Base-by-base conservation (phyloP, 2,329 filamentous ascomycete species). In the Fusarium pilosicola region DNA sequence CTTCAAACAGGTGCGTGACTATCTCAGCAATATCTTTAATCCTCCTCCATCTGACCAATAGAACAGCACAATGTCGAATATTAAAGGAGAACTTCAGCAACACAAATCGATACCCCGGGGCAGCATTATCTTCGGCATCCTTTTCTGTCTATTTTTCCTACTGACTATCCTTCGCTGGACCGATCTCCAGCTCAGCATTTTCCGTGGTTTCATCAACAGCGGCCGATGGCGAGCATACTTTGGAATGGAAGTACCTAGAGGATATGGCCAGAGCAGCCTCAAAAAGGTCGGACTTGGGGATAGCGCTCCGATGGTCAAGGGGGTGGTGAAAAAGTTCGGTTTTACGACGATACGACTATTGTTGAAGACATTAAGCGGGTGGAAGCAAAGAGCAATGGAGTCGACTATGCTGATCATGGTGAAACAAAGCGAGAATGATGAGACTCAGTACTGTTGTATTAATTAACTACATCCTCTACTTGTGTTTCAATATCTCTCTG, bases 321-420 rank as follows among this genome's bases (percentile, higher is more conserved):
- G 38, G 14, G 20, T 52, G 20, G n/a, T 46, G 8, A 70, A 65
- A 48, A 28, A 20, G 59, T 70, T 38, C 63, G 51, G 15, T 70
- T 70, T 34, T 39, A 55, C 17, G 59, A 65, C 12, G 57, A 64
- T 36, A 26, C n/a, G 8, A 38, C 32, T 10, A 14, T 20, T 17
- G 34, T 56, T 42, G 34, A 45, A 32, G 18, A n/a, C 18, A 15
- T 34, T 42, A 36, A 61, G 12, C 34, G 26, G 15, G 9, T 30
- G 51, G 12, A 55, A 41, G 20, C 24, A 17, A n/a, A n/a, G 48
- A 14, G 45, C 36, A 20, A 36, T 20, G 30, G 11, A 36, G 22
- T 34, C 20, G 24, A 15, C 28, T 34, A 32, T 41, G 17, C 28
- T 10, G n/a, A 30, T 15, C 24, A 44, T 13, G 22, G n/a, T 28